Conservation (phyloP, 2,329 filamentous ascomycete species). For the Zymoseptoria ardabiliae region DNA sequence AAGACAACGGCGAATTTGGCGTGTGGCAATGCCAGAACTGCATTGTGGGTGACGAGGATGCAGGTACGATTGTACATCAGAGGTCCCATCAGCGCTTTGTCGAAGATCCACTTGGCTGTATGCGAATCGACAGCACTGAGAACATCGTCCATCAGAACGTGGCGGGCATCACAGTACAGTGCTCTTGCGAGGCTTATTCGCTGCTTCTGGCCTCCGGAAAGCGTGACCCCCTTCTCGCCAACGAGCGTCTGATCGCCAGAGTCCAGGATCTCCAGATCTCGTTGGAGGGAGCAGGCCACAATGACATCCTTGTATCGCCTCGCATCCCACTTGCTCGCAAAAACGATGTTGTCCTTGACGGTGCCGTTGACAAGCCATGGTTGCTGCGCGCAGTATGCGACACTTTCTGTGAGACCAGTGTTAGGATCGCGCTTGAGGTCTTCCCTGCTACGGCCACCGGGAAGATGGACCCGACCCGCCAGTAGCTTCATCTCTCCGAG, state of each 20-base stretch:
- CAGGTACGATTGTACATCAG: slow-evolving; percentile 86
- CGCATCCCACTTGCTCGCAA: slow-evolving; percentile 72
- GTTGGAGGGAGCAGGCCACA: slow-evolving; percentile 80
- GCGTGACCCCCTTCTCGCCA: slow-evolving; percentile 92
- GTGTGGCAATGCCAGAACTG: slow-evolving; percentile 74
- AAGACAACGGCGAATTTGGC: slow-evolving; percentile 77
- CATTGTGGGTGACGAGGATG: slow-evolving; percentile 91
- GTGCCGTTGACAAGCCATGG: slow-evolving; percentile 95
- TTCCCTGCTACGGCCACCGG: slow-evolving; percentile 77
- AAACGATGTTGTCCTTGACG: slow-evolving; percentile 93
- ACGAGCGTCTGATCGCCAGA: slow-evolving; percentile 88
- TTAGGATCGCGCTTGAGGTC: slow-evolving; percentile 74
- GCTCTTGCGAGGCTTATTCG: slow-evolving; percentile 93
- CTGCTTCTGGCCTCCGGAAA: slow-evolving; percentile 96
- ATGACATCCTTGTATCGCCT: slow-evolving; percentile 82
- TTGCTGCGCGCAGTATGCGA: slow-evolving; percentile 94
- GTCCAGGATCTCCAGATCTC: slow-evolving; percentile 86
- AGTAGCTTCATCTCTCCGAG: slow-evolving; percentile 92
- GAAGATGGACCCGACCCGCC: slow-evolving; percentile 72
- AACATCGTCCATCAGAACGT: slow-evolving; percentile 88
- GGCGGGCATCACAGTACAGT: slow-evolving; percentile 88
- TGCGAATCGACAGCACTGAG: slow-evolving; percentile 95
- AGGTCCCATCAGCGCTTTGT: slow-evolving; percentile 80
- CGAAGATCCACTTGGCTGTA: slow-evolving; percentile 96
- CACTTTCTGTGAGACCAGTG: slow-evolving; percentile 80